Evolutionary conservation across 441 rosid species (phyloP), one percentile per base, ranked within the genome.

Genomic region (Croton laevigatus): DNA sequence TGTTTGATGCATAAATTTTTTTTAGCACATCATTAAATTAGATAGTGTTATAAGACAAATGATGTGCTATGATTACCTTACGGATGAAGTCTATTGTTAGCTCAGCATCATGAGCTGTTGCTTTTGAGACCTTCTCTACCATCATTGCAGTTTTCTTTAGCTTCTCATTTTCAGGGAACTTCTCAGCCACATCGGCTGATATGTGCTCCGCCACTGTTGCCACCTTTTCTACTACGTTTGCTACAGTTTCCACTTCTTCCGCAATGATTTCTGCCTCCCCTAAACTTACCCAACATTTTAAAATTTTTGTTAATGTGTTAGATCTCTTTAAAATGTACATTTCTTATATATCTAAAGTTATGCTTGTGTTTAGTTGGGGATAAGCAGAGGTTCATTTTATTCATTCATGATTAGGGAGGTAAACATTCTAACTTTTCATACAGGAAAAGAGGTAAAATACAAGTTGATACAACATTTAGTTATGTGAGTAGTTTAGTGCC

Each of bases 171-270:
- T 82, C 85, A 0, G 91, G 85, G 51, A 88, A 79, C 27, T 68
- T 77, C 57, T 87, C 81, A 2, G 82, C 90, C 71, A 81, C 73
- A 9, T 84, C 81, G 9, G 78, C 79, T 1, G 91, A 82, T 51
- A 84, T 66, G 61, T 85, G 74, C 71, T 88, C 95, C 0, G 83
- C 87, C 38, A 55, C 76, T 0, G 68, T 71, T 0, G 97, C 93
- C 32, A 82, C 91, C 81, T 88, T 82, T 75, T 91, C 94, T 44
- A 85, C 87, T 66, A 79, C 87, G 70, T 84, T 90, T 4, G 95
- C 90, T 59, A 78, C 85, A 17, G 61, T 77, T 66, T 89, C 94
- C 34, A 74, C 84, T 60, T 66, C 84, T 57, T 81, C 86, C 0
- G 81, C 72, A 5, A 71, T 85, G 64, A 78, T 63, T 51, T 87